A percentile compares a stretch with the other conserved stretches of the same genome.
These are phyloP conservation scores for Aspergillus pseudonomiae DNA, from an alignment of 2,329 filamentous ascomycete genomes.

Conservation along the genomic window DNA sequence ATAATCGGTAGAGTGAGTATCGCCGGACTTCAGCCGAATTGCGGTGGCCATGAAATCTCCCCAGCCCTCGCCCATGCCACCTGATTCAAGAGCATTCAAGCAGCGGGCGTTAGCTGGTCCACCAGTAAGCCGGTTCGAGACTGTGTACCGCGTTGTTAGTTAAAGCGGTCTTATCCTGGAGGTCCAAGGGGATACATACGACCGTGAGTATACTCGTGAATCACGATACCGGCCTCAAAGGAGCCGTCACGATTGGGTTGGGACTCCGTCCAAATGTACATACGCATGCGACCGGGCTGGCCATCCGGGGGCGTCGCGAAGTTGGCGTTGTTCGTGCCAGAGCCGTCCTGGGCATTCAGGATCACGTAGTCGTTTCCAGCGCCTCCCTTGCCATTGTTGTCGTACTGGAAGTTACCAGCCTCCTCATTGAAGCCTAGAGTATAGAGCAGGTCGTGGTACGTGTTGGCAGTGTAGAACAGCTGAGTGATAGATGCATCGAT, in stretches of 20 bases:
- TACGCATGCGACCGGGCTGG: conserved; percentile 19
- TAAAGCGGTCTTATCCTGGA: too few relatives aligned
- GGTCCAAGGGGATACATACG: conserved; percentile 5
- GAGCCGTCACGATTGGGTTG: conserved; percentile 11
- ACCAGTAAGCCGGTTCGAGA: conserved; percentile 21
- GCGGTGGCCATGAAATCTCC: conserved; percentile 20
- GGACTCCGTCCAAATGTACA: conserved; percentile 18
- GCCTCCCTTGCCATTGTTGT: conserved; percentile 17
- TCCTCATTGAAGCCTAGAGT: conserved; percentile 17
- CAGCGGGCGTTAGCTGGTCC: conserved; percentile 17
- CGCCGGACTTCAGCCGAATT: conserved; percentile 18
- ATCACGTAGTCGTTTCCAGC: conserved; percentile 18
- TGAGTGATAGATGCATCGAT: conserved; percentile 20
- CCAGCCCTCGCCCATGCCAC: conserved; percentile 24
- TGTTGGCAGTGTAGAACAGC: conserved; percentile 23
- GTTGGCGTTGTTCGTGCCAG: conserved; percentile 19
- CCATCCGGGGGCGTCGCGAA: conserved; percentile 21
- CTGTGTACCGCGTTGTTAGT: conserved; percentile 1
- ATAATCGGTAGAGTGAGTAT: conserved; percentile 13
- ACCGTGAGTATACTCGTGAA: conserved; percentile 23
- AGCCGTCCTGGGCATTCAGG: conserved; percentile 22
- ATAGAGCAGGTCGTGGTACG: conserved; percentile 23
- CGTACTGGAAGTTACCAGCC: conserved; percentile 21
- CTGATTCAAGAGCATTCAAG: conserved; percentile 14
- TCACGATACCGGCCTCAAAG: conserved; percentile 20